phyloP scores from a whole-genome alignment of 352 stramenopile species.

The Globisporangium canariense region DNA sequence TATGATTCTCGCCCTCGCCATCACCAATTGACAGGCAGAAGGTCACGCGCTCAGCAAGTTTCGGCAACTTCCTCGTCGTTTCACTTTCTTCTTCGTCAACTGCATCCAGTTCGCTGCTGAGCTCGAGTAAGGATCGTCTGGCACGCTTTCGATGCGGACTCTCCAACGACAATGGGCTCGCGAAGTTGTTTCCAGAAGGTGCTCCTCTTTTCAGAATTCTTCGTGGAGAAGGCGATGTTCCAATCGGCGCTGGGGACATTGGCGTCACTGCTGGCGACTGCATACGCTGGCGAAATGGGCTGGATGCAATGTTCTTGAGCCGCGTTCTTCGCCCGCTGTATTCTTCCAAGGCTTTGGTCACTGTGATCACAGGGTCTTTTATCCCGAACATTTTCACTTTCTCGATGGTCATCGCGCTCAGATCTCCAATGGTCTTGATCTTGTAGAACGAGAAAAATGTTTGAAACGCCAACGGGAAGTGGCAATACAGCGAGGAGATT shows the following conservation, averaged over 20 bases:
- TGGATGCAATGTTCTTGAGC: conserved; percentile 33
- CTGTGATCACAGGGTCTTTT: conserved; percentile 50
- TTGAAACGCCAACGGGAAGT: conserved; percentile 56
- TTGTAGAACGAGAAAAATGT: conserved; percentile 63
- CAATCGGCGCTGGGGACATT: conserved; percentile 17
- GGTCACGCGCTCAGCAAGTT: conserved; percentile 49
- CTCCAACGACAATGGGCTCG: conserved; percentile 25
- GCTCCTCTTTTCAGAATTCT: conserved; percentile 37
- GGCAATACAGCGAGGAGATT: conserved; percentile 41
- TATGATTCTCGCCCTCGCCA: conserved; percentile 28
- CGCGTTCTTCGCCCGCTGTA: conserved; percentile 41
- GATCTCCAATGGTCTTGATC: conserved; percentile 65
- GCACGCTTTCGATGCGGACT: conserved; percentile 43
- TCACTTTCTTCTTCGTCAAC: conserved; percentile 17
- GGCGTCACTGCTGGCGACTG: conserved; percentile 17
- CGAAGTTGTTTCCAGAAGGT: conserved; percentile 8
- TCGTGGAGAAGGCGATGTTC: conserved; percentile 29
- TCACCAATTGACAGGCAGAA: conserved; percentile 44
- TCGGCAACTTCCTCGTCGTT: conserved; percentile 19
- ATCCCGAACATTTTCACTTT: conserved; percentile 59
- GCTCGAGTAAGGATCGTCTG: conserved; percentile 35
- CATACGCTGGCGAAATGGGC: conserved; percentile 32
- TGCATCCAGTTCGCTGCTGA: conserved; percentile 28
- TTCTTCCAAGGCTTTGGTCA: conserved; percentile 52
- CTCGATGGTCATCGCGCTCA: conserved; percentile 42